Percentiles rank a stretch among this genome's conserved stretches.
These are phyloP conservation scores for Polymyxa betae DNA, from an alignment of 208 protist species.

Conservation along the genomic window DNA sequence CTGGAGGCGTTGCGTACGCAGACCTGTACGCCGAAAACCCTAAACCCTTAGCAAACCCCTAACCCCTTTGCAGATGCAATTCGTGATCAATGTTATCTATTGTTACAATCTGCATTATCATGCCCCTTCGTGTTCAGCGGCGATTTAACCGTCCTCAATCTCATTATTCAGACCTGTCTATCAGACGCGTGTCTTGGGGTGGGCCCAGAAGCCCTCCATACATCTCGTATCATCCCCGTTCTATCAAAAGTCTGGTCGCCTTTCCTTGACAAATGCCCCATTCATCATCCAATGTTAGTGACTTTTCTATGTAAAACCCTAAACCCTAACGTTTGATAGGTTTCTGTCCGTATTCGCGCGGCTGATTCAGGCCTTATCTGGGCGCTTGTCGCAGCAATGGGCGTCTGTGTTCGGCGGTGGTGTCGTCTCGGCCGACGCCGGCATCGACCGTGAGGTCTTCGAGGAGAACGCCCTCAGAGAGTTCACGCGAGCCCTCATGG, in stretches of 20 bases:
- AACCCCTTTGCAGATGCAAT: background rate
- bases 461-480: constrained; percentile 16
- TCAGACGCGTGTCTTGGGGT: background rate
- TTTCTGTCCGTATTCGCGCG: background rate
- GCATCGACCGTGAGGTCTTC: constrained; percentile 12
- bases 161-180: background rate
- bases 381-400: background rate
- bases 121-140: background rate
- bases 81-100: background rate
- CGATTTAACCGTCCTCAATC: background rate
- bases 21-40: no score
- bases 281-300: background rate
- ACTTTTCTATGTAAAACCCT: no score
- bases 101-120: background rate
- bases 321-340: background rate
- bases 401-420: background rate
- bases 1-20: no score
- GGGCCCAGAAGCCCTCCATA: background rate
- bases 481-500: background rate
- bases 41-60: no score
- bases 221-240: background rate
- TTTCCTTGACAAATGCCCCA: background rate
- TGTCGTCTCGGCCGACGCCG: background rate
- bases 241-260: background rate
- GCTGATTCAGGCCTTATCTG: background rate